Evolutionary conservation across 768 basidiomycete genomes (phyloP).

Genomic region (Daedaleopsis nitida): DNA sequence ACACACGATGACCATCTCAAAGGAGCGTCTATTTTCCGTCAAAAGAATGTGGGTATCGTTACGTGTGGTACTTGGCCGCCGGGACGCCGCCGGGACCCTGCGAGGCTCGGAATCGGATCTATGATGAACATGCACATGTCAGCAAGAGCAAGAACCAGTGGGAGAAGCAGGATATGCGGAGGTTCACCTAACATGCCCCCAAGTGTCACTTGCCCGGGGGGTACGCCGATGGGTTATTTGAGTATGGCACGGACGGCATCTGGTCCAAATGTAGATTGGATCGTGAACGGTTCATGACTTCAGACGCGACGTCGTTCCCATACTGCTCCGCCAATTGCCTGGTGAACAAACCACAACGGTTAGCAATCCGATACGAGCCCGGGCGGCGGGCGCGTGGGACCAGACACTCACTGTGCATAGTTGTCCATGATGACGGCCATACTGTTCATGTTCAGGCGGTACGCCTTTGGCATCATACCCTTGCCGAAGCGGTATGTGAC

Average conservation of each 20-base stretch:
- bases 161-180: not conserved
- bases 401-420: slow-evolving; percentile 63
- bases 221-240: slow-evolving; percentile 18
- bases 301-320: slow-evolving; percentile 62
- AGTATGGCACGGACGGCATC: slow-evolving; percentile 33
- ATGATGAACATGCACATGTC: not conserved
- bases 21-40: slow-evolving; percentile 19
- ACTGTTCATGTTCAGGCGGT: slow-evolving; percentile 68
- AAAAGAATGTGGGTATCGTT: slow-evolving; percentile 22
- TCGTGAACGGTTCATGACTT: slow-evolving; percentile 58
- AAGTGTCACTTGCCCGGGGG: slow-evolving; percentile 27
- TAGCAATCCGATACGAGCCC: not conserved
- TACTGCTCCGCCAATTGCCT: slow-evolving; percentile 79
- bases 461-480: slow-evolving; percentile 86
- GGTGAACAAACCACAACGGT: not conserved
- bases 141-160: not conserved
- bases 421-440: slow-evolving; percentile 88
- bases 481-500: slow-evolving; percentile 88
- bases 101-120: not conserved
- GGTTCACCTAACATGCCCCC: slow-evolving; percentile 6
- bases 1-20: not conserved
- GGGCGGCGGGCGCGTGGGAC: not conserved
- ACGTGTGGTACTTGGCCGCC: slow-evolving; percentile 17
- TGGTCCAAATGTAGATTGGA: slow-evolving; percentile 48
- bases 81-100: not conserved